A percentile compares a stretch with the other conserved stretches of the same genome.
These are phyloP conservation scores for Yamadazyma oceani DNA, from an alignment of 1,139 yeast species.

Conservation along the genomic window DNA sequence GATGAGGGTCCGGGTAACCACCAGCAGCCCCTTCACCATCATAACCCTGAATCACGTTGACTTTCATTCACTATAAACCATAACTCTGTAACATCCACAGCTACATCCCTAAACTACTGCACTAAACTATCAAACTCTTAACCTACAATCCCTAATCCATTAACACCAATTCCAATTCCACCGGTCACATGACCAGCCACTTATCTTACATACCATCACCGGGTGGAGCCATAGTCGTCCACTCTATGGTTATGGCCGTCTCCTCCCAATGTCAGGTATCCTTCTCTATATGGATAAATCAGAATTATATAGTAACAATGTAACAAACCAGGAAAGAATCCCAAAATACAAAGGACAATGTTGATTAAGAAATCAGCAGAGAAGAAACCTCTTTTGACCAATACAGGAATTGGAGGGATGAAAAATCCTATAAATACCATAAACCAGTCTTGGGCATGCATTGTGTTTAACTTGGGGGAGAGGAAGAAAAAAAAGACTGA, in stretches of 20 bases:
- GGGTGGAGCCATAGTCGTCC: slow-evolving; percentile 27
- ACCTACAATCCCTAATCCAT: too few relatives aligned
- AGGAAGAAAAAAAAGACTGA: not conserved
- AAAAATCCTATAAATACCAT: slow-evolving; percentile 77
- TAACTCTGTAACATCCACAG: too few relatives aligned
- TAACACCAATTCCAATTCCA: too few relatives aligned
- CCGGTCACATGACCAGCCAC: too few relatives aligned
- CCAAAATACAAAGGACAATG: slow-evolving; percentile 70
- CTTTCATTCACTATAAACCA: too few relatives aligned
- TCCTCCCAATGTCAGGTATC: slow-evolving; percentile 27
- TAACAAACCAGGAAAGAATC: slow-evolving; percentile 77
- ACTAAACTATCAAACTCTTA: too few relatives aligned
- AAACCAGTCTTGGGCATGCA: slow-evolving; percentile 78
- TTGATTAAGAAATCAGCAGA: slow-evolving; percentile 75
- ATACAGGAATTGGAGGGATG: slow-evolving; percentile 81
- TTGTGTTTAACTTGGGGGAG: too few relatives aligned
- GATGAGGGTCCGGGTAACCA: too few relatives aligned
- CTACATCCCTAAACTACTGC: too few relatives aligned
- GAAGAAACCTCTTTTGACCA: slow-evolving; percentile 70
- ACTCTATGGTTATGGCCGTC: slow-evolving; percentile 31
- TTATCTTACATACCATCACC: too few relatives aligned
- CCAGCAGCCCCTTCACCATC: too few relatives aligned
- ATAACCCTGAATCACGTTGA: too few relatives aligned
- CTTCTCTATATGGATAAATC: slow-evolving; percentile 50
- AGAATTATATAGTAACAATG: slow-evolving; percentile 64